phyloP scores from a whole-genome alignment of 2,329 filamentous ascomycete genomes.

The Hymenotorrendiella dingleyae region DNA sequence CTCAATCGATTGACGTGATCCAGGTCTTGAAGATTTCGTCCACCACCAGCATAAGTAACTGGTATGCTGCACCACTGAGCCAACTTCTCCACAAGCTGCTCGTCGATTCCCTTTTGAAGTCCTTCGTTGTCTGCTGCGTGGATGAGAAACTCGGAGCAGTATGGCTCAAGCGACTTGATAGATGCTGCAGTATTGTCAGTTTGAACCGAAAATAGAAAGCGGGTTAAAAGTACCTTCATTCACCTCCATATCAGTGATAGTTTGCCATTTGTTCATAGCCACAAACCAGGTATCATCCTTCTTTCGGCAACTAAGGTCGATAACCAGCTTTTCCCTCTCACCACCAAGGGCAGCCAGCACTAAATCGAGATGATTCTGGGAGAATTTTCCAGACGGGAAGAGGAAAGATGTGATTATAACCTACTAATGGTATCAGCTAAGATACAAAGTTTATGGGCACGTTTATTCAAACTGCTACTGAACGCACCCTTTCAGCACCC shows the following conservation, averaged over 20 bases:
- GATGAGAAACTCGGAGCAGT: conserved; percentile 94
- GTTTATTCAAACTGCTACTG: neutral
- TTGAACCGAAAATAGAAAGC: neutral
- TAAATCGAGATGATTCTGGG: conserved; percentile 65
- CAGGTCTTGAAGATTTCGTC: conserved; percentile 72
- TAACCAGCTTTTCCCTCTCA: conserved; percentile 77
- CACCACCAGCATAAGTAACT: conserved; percentile 95
- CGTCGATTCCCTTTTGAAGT: conserved; percentile 84
- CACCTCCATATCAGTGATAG: conserved; percentile 92
- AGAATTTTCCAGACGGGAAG: conserved; percentile 80
- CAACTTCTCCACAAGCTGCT: conserved; percentile 69
- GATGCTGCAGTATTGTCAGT: conserved; percentile 52
- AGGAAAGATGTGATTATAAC: conserved; percentile 96
- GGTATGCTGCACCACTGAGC: conserved; percentile 86
- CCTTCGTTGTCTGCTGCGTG: conserved; percentile 97
- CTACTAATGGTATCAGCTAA: conserved; percentile 45
- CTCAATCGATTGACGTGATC: conserved; percentile 77
- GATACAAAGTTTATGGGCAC: conserved; percentile 12
- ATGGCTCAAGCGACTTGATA: conserved; percentile 75
- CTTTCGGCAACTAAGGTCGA: conserved; percentile 86
- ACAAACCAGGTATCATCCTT: conserved; percentile 78
- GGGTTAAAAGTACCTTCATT: conserved; percentile 58
- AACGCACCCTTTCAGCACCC: conserved; percentile 78
- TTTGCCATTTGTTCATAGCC: conserved; percentile 99
- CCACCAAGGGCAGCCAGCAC: conserved; percentile 68